A percentile compares a stretch with the other conserved stretches of the same genome.
Evolutionary conservation across 1,284 basidiomycete species (phyloP).

Genomic region (Pascua guehoae): DNA sequence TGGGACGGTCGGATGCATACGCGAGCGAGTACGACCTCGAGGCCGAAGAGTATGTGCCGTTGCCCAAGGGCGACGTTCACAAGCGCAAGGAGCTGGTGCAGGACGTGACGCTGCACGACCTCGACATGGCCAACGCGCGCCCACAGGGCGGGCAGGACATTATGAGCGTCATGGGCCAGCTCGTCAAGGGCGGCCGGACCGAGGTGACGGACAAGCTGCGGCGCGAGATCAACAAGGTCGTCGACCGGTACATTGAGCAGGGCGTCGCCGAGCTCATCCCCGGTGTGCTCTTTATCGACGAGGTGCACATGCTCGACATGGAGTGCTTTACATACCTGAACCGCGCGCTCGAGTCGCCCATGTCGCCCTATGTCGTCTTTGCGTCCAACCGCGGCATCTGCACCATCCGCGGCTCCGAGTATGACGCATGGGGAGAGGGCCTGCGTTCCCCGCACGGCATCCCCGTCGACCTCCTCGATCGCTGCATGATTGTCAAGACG

Average conservation of each 20-base stretch:
- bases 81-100: constrained; percentile 97
- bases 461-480: constrained; percentile 88
- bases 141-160: constrained; percentile 90
- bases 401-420: constrained; percentile 81
- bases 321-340: constrained; percentile 99
- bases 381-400: constrained; percentile 93
- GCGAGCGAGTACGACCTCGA: constrained; percentile 98
- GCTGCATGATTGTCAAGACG: constrained; percentile 96
- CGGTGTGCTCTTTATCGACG: constrained; percentile 97
- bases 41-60: constrained; percentile 94
- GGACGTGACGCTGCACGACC: constrained; percentile 92
- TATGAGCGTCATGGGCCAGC: constrained; percentile 97
- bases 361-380: constrained; percentile 95
- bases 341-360: constrained; percentile 87
- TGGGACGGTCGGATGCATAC: constrained; percentile 95
- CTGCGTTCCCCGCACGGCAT: constrained; percentile 90
- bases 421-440: constrained; percentile 58
- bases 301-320: constrained; percentile 99
- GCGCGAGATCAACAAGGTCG: constrained; percentile 96
- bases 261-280: constrained; percentile 97
- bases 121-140: constrained; percentile 94
- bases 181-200: constrained; percentile 89
- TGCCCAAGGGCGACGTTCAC: constrained; percentile 97
- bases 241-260: constrained; percentile 95
- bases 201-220: constrained; percentile 96